Evolutionary conservation across 108 stramenopile genomes (phyloP), one percentile per base, ranked within the genome.

Genomic region (Cyclotella distinguenda): DNA sequence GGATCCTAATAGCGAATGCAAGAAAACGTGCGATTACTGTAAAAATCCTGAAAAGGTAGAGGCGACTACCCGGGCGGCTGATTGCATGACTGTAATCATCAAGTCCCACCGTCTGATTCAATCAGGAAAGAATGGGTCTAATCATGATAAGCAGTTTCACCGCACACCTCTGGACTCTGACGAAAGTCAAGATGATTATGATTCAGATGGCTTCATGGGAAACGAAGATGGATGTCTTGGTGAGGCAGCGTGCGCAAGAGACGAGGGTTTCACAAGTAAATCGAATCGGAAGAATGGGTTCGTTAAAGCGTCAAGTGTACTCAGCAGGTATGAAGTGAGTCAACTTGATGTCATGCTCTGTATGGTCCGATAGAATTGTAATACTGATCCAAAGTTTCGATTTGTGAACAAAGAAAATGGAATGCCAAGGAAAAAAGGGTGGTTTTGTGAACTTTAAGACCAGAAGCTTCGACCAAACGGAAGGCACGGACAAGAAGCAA

Each of bases 21-120:
- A 74, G 18, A 78, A 79, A 46, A 87, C 85, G 9, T 94, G 93
- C 58, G 93, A 94, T 56, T 88, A 60, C 46, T 94, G 93, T 61
- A 18, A 21, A 0, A 63, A 89, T 76, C 88, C 86, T 0, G 34
- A 54, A 33, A 78, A 79, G 49, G 71, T 82, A 4, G 68, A 86
- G 57, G 39, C 64, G 22, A 56, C 36, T 1, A 84, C 84, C 11
- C 30, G 63, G 31, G 78, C 72, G 21, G 64, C 70, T 11, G 66
- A 70, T 32, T 79, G 68, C 56, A 70, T 70, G 62, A 64, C 70
- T 34, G 46, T 57, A 9, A 64, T 77, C 6, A 28, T 53, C 2
- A 58, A 43, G n/a, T 64, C 75, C 28, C 63, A 65, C 12, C 54
- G 56, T 30, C 21, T 53, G 25, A 58, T 56, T 11, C 47, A 46